Evolutionary conservation across 805 yeast species (phyloP).

Genomic region (Limtongozyma cylindracea): DNA sequence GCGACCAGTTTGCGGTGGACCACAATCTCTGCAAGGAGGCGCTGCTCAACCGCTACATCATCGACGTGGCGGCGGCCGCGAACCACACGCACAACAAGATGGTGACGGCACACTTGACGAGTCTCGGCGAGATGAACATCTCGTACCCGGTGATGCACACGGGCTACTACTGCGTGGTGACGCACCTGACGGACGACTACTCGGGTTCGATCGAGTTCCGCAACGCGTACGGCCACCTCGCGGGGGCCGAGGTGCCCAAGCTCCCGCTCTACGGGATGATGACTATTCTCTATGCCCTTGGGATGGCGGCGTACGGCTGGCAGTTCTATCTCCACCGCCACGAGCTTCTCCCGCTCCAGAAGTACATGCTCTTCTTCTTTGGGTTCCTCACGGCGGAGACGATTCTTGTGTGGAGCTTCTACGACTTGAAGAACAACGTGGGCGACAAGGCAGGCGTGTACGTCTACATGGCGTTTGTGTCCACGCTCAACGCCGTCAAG

Average conservation of each 20-base stretch:
- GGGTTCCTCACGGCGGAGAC: constrained; percentile 67
- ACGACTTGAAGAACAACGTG: constrained; percentile 41
- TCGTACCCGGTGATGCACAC: constrained; percentile 45
- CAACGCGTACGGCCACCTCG: constrained; percentile 74
- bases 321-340: constrained; percentile 67
- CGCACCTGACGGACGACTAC: constrained; percentile 22
- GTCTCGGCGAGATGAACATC: constrained; percentile 32
- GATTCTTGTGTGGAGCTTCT: constrained; percentile 76
- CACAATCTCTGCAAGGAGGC: constrained; percentile 22
- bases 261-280: constrained; percentile 71
- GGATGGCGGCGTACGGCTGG: constrained; percentile 63
- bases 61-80: constrained; percentile 16
- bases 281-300: constrained; percentile 62
- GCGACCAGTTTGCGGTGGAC: constrained; percentile 42
- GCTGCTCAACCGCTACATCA: constrained; percentile 37
- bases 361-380: constrained; percentile 70
- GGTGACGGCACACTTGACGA: constrained; percentile 24
- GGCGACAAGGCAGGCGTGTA: constrained; percentile 10
- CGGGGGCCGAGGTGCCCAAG: constrained; percentile 82
- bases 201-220: constrained; percentile 56
- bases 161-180: constrained; percentile 82
- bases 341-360: constrained; percentile 74
- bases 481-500: constrained; percentile 58
- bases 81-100: constrained; percentile 25
- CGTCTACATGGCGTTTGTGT: constrained; percentile 46